Evolutionary conservation across 2,329 filamentous ascomycete genomes (phyloP).

Genomic region (Fusarium verticillioides): DNA sequence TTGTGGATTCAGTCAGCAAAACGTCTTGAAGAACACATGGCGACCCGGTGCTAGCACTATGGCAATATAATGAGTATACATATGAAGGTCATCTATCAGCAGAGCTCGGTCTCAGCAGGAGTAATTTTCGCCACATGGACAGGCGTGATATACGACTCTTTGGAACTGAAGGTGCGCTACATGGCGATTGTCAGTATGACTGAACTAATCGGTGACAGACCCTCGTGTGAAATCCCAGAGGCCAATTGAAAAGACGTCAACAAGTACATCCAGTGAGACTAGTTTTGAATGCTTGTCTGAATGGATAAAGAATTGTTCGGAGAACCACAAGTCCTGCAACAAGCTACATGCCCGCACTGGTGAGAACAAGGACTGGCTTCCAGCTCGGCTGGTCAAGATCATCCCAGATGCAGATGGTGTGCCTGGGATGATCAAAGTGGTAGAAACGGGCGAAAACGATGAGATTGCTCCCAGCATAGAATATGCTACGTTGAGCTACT

Average conservation of each 20-base stretch:
- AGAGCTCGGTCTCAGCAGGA: neutral
- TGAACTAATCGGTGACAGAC: neutral
- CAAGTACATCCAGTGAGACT: neutral
- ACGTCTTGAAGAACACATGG: neutral
- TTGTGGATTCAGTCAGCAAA: neutral
- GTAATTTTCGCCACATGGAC: rapidly evolving
- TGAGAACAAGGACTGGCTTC: neutral
- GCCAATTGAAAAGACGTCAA: neutral
- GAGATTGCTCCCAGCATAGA: rapidly evolving
- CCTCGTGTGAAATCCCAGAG: neutral
- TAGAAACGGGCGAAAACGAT: neutral
- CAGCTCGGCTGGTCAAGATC: conserved; percentile 1
- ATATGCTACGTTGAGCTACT: conserved; percentile 4
- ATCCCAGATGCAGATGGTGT: neutral
- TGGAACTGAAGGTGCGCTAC: neutral
- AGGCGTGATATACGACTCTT: neutral
- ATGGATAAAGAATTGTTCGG: neutral
- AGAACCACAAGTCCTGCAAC: neutral
- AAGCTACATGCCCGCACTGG: neutral
- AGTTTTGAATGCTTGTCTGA: neutral
- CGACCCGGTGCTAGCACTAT: neutral
- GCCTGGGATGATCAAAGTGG: neutral
- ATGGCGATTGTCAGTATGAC: rapidly evolving
- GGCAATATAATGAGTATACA: neutral
- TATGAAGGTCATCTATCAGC: neutral